Evolutionary conservation across 2,329 filamentous ascomycete species (phyloP), one percentile per base, ranked within the genome.

Genomic region (Fusarium mexicanum): DNA sequence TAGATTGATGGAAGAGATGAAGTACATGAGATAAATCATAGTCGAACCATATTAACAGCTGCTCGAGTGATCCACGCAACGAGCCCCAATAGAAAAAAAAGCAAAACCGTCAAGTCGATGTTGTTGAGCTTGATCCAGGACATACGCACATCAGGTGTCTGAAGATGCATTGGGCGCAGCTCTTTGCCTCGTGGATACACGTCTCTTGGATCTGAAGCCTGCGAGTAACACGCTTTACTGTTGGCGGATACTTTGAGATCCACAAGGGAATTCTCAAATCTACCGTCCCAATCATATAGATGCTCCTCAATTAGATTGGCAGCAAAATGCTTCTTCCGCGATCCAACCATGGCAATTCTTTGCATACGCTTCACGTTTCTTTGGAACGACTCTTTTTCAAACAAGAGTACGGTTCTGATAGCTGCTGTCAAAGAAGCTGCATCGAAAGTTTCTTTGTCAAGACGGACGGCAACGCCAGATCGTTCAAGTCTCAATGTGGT

Each of bases 111-210:
- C 5, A 58, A 40, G 13, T 63, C 60, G 22, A 63, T 58, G 18
- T 57, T 57, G 22, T 63, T 63, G 7, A 63, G 51, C 60, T 47
- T 63, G 38, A 63, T 31, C 60, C 60, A 63, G n/a, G 60, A 47
- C 60, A 63, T 63, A 33, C 60, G 50, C 20, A 58, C 38, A 35
- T 63, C 60, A 26, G 60, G 60, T 26, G 60, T 63, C 17, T 63
- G 60, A 33, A 63, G 60, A 33, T 57, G 50, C 60, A 63, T 63
- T 14, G 50, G 50, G 9, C 41, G 40, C 17, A 63, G 41, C 41
- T 63, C 60, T 14, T 22, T 38, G 33, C 50, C 50, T 26, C 40
- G 24, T 6, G 20, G 29, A 40, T 63, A 63, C 12, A 63, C 20
- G 13, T n/a, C 33, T 6, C 2, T 40, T 26, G 18, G 26, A 10